A percentile compares a stretch with the other conserved stretches of the same genome.
Conservation (phyloP, 495 filamentous ascomycete species). For the Amorphotheca resinae region DNA sequence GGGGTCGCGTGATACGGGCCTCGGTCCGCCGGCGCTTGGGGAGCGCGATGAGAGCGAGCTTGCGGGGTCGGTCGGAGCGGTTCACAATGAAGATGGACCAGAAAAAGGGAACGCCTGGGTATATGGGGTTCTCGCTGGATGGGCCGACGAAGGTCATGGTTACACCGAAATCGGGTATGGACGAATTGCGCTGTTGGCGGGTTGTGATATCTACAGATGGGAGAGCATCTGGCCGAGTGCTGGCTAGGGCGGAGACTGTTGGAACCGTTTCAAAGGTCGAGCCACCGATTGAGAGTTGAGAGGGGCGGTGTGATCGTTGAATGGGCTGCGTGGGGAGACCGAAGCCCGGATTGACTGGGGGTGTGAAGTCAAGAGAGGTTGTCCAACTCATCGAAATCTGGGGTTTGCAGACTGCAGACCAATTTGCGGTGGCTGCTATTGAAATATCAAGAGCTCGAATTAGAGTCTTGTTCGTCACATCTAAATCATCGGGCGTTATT, state of each 20-base stretch:
- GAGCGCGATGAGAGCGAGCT: slow-evolving; percentile 68
- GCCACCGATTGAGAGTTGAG: slow-evolving; percentile 41
- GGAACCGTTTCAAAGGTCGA: slow-evolving; percentile 27
- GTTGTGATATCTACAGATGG: slow-evolving; percentile 37
- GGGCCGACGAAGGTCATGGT: slow-evolving; percentile 66
- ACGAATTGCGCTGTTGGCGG: slow-evolving; percentile 34
- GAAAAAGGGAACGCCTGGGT: slow-evolving; percentile 64
- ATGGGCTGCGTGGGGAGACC: slow-evolving; percentile 42
- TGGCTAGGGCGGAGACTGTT: slow-evolving; percentile 23
- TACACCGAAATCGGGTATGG: slow-evolving; percentile 51
- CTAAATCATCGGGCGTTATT: slow-evolving; percentile 51
- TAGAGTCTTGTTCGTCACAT: slow-evolving; percentile 31
- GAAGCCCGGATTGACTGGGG: slow-evolving; percentile 45
- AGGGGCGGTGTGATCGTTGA: slow-evolving; percentile 51
- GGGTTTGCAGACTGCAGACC: slow-evolving; percentile 56
- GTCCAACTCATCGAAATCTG: slow-evolving; percentile 69
- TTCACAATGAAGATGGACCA: slow-evolving; percentile 90
- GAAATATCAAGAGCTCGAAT: slow-evolving; percentile 41
- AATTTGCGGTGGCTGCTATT: slow-evolving; percentile 50
- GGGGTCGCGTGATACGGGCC: slow-evolving; percentile 43
- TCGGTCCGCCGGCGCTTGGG: slow-evolving; percentile 64
- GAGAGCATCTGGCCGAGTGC: slow-evolving; percentile 39
- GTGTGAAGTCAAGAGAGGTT: slow-evolving; percentile 71
- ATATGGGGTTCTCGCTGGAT: slow-evolving; percentile 31
- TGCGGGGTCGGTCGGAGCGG: slow-evolving; percentile 46